Evolutionary conservation across 1,284 basidiomycete genomes (phyloP), one percentile per base, ranked within the genome.

Genomic region (Ustilago hordei): DNA sequence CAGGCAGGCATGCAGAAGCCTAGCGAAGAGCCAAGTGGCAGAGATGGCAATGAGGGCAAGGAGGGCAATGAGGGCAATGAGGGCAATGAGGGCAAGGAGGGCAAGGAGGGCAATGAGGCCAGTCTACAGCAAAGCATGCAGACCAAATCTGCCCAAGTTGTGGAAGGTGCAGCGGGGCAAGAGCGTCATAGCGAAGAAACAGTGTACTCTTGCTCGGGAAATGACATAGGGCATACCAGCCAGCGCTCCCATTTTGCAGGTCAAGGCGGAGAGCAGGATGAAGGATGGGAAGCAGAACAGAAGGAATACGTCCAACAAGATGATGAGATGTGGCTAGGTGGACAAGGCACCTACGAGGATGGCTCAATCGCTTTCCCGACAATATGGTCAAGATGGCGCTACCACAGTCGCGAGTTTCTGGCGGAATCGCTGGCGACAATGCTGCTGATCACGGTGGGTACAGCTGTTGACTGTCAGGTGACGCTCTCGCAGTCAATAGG

Each of bases 381-480:
- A 4, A 36, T 23, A 1, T 67, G 64, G 64, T 63, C 64, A 9
- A 50, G 60, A 17, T 68, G 64, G 64, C 50, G 70, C 15, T 73
- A 67, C 19, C 64, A 64, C 45, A 53, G 56, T 31, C 70, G 64
- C 15, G 70, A 73, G 47, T 73, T 73, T 13, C 45, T 73, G 5
- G 70, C 70, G 4, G 64, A 73, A 38, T 34, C 60, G 12, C 64
- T 73, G 2, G 70, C 70, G 3, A 64, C 74, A 4, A 70, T 75
- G 45, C 64, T 74, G 19, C 76, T 82, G 43, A 56, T 83, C 50
- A 61, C 79, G 15, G 79, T 83, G 5, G 82, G 82, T 32, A 76
- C 77, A 0, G 74, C 79, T 13, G 82, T 83, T 8, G 81, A 82
- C 60, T 82, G 80, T 48, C 77, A 82, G 50, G 81, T 81, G 52